These are phyloP conservation scores for Penicillium daleae DNA, from an alignment of 495 filamentous ascomycete genomes.

Conservation along the genomic window DNA sequence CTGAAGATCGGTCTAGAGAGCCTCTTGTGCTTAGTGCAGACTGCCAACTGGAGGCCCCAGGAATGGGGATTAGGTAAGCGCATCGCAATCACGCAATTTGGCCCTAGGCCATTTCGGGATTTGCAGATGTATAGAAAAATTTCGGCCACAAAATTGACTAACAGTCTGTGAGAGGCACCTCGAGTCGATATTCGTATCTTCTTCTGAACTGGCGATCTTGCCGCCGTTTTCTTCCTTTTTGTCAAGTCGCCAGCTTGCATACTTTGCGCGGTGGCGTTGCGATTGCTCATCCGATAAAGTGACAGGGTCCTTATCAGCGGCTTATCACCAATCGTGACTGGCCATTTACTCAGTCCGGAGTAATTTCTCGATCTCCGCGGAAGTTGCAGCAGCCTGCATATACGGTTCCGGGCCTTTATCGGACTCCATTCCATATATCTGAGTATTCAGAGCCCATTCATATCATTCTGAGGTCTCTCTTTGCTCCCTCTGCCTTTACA, in stretches of 20 bases:
- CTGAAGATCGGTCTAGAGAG: background rate
- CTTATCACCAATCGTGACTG: slow-evolving; percentile 33
- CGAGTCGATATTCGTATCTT: background rate
- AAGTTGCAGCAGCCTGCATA: slow-evolving; percentile 21
- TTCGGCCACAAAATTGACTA: slow-evolving; percentile 14
- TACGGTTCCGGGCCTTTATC: slow-evolving; percentile 1
- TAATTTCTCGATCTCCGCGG: slow-evolving; percentile 38
- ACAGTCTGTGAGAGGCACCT: background rate
- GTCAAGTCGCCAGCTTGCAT: background rate
- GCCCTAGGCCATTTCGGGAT: slow-evolving; percentile 25
- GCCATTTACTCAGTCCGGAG: slow-evolving; percentile 31
- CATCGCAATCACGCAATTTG: slow-evolving; percentile 29
- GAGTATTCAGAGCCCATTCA: background rate
- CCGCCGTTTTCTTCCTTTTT: background rate
- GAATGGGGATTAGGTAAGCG: slow-evolving; percentile 17
- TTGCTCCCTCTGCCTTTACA: background rate
- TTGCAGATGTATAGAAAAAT: slow-evolving; percentile 27
- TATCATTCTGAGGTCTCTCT: background rate
- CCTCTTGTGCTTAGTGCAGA: background rate
- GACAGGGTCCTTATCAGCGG: slow-evolving; percentile 28
- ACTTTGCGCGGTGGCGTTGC: slow-evolving; percentile 5
- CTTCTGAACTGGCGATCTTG: background rate
- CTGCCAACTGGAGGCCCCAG: slow-evolving; percentile 6
- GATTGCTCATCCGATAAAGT: background rate
- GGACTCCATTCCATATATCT: slow-evolving; percentile 3